phyloP scores from a whole-genome alignment of 345 rosid species.

The Trapa bicornis region DNA sequence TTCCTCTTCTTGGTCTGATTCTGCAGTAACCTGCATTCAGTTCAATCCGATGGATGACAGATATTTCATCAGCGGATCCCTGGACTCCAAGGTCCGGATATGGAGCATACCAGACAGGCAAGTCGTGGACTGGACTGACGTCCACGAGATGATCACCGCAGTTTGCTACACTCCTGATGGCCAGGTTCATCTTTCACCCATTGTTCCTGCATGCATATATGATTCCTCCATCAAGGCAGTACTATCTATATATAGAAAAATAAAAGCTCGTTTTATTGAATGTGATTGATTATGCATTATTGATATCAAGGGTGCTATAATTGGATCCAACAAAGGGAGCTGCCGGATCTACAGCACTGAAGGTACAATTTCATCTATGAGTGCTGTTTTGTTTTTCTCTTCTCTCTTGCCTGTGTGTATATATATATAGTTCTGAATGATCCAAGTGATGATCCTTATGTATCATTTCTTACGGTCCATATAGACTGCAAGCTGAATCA shows the following conservation, averaged over 20 bases:
- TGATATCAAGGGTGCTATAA: slow-evolving; percentile 54
- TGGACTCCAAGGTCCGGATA: slow-evolving; percentile 78
- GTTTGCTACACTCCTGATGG: slow-evolving; percentile 92
- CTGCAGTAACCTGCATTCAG: slow-evolving; percentile 83
- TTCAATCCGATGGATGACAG: slow-evolving; percentile 91
- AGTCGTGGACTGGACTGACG: slow-evolving; percentile 79
- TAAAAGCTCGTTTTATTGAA: not conserved
- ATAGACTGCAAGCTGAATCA: slow-evolving; percentile 57
- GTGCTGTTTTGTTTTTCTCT: too few species aligned
- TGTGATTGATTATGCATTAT: slow-evolving; percentile 6
- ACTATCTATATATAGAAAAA: not conserved
- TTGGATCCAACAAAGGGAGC: slow-evolving; percentile 78
- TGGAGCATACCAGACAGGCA: slow-evolving; percentile 67
- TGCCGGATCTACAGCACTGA: slow-evolving; percentile 56
- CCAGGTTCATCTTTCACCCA: slow-evolving; percentile 35
- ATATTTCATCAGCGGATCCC: slow-evolving; percentile 91
- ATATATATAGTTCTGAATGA: too few species aligned
- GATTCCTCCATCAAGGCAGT: too few species aligned
- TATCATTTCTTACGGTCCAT: not conserved
- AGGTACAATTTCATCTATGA: slow-evolving; percentile 25
- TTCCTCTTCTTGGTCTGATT: not conserved
- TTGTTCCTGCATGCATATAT: too few species aligned
- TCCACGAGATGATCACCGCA: slow-evolving; percentile 90
- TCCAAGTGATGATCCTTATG: too few species aligned
- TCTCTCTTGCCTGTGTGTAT: too few species aligned